Evolutionary conservation across 1,139 yeast species (phyloP).

Genomic region (Ogataea hybrid): DNA sequence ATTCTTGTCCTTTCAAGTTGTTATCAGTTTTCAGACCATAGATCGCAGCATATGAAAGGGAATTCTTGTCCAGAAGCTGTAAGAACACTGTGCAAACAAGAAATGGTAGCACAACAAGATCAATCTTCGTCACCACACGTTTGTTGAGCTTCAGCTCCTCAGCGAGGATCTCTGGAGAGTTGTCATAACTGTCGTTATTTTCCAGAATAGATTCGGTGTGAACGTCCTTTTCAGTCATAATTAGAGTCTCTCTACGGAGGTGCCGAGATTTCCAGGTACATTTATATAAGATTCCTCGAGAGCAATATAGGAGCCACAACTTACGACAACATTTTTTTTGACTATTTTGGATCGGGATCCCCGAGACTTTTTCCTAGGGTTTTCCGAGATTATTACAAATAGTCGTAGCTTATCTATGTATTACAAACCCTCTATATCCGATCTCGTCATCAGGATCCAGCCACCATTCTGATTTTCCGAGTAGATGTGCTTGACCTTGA

Average conservation of each 20-base stretch:
- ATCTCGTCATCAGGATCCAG: conserved; percentile 24
- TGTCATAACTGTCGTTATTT: conserved; percentile 1
- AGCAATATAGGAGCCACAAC: not conserved
- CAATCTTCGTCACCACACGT: conserved; percentile 17
- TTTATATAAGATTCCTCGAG: not conserved
- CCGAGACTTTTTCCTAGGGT: too few species aligned
- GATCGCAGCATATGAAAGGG: conserved; percentile 24
- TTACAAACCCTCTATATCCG: conserved; percentile 22
- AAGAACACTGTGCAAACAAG: conserved; percentile 16
- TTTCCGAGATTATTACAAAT: too few species aligned
- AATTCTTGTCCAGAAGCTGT: conserved; percentile 24
- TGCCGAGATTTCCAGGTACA: too few species aligned
- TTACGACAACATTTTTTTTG: not conserved
- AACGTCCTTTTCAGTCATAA: not conserved
- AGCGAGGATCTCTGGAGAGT: conserved; percentile 12
- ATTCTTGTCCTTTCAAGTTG: conserved; percentile 21
- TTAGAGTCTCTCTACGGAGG: not conserved
- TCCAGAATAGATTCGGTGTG: not conserved
- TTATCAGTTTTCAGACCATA: conserved; percentile 21
- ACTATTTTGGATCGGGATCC: too few species aligned
- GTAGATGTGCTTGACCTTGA: conserved; percentile 25
- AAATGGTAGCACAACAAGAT: conserved; percentile 17
- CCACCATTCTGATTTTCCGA: conserved; percentile 27
- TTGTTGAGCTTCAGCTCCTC: conserved; percentile 16
- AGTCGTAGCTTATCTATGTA: conserved; percentile 9